phyloP scores from a whole-genome alignment of 306 rosid genomes.

The Ochetophila trinervis region DNA sequence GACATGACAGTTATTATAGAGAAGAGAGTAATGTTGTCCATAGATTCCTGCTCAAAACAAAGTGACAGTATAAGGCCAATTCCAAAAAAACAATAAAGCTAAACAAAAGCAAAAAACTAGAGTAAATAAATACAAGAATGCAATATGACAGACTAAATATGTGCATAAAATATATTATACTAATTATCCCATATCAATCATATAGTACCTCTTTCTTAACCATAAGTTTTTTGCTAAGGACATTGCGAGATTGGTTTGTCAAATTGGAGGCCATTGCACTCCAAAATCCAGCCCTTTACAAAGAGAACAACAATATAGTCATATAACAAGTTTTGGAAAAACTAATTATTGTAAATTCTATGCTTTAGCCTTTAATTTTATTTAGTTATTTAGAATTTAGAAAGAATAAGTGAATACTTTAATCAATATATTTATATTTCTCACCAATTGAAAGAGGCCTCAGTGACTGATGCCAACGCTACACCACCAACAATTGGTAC shows the following conservation, averaged over 20 bases:
- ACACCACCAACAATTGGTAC: conserved; percentile 91
- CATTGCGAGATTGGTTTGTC: conserved; percentile 93
- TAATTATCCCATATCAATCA: not conserved
- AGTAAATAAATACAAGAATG: not conserved
- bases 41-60: conserved; percentile 60
- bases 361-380: not conserved
- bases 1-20: conserved; percentile 93
- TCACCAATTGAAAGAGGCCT: conserved; percentile 92
- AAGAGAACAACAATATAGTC: conserved; percentile 14
- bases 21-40: conserved; percentile 96
- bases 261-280: conserved; percentile 99
- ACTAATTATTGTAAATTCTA: conserved; percentile 4
- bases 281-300: conserved; percentile 84
- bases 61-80: conserved; percentile 21
- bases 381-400: not conserved
- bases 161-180: conserved; percentile 1
- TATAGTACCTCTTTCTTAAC: conserved; percentile 61
- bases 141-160: conserved; percentile 8
- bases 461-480: conserved; percentile 80
- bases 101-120: not conserved
- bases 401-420: too few relatives aligned
- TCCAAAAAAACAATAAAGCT: not conserved
- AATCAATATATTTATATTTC: not conserved
- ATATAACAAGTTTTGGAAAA: conserved; percentile 20
- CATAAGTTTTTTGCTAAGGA: conserved; percentile 97